Evolutionary conservation across 306 rosid species (phyloP), one percentile per base, ranked within the genome.

Genomic region (Inga oerstediana): DNA sequence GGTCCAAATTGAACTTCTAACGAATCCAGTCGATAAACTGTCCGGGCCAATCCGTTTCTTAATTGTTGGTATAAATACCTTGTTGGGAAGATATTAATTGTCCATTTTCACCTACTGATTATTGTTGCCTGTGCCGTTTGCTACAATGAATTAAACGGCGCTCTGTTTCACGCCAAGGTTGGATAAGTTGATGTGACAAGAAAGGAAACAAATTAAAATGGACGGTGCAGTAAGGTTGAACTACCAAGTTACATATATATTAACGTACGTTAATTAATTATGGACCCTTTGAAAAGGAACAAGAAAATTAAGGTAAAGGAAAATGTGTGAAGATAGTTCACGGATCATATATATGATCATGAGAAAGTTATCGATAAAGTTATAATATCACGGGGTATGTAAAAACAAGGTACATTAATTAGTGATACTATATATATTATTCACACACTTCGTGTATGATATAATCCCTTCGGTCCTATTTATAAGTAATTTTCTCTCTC

Each of bases 321-420:
- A 74, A 10, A 24, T 49, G 35, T 78, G 61, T 48, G 72, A 74
- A 75, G 49, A 39, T 8, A 16, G 87, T 45, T 84, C 87, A 80
- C 78, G 84, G 87, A 79, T 79, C 19, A 14, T 35, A 35, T 35
- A 35, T 44, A 20, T 37, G 84, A 84, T 67, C 67, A 66, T 56
- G 66, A 44, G 78, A 75, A 84, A 75, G 81, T 74, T 66, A 58
- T 49, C 54, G 45, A 44, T 65, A 75, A 80, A 75, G 12, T 4
- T 22, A 19, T 17, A 54, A 20, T 22, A 79, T 75, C 84, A 84
- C 87, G 81, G 76, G 84, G 58, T 45, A 75, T 56, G 81, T 66
- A 74, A 84, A 84, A 84, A 74, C 72, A 79, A 79, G 62, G n/a
- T 74, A 39, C 48, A 46, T 59, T 39, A 44, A 59, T 54, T 39